Evolutionary conservation across 116 monocot genomes (phyloP), one percentile per base, ranked within the genome.

Genomic region (Papilionanthe hybrid): DNA sequence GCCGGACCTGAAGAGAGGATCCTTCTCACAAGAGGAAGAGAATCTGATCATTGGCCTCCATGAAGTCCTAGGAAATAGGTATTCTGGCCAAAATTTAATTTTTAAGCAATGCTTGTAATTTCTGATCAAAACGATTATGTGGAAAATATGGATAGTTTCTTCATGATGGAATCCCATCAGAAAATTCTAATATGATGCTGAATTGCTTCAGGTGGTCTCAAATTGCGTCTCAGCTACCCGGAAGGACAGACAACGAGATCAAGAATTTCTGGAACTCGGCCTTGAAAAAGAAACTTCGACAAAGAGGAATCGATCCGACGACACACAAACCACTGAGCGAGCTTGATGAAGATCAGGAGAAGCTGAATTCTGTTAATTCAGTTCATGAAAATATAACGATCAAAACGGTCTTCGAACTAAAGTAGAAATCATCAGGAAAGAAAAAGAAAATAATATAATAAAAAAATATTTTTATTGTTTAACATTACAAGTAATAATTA

Each of bases 261-360:
- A 93, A 93, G 77, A 93, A 93, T 85, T 91, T 84, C 78, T 91
- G 93, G 91, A 91, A 93, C 80, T 91, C 91, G n/a, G 78, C 77
- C 82, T 80, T 94, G 42, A 94, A 94, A 85, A 94, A 94, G 89
- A 94, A 94, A 78, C 94, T 94, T 20, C 66, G 60, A 77, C 86
- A 86, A 47, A 79, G 28, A 49, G 94, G 94, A 18, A 86, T 94
- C 75, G 91, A 94, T 69, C 94, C 94, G 4, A 71, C 43, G 71
- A 91, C 88, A 17, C 91, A 91, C 86, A 88, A 82, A 82, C 89
- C 86, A 65, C 27, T 89, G 72, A 68, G 1, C 28, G 84, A 83
- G 45, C 23, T 10, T 18, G 82, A 77, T 42, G 37, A 20, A 25
- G 55, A 78, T 42, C 77, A 78, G 9, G 79, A 69, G 44, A 83